Conservation (phyloP, 116 monocot genomes). For the Papilionanthe hybrid region DNA sequence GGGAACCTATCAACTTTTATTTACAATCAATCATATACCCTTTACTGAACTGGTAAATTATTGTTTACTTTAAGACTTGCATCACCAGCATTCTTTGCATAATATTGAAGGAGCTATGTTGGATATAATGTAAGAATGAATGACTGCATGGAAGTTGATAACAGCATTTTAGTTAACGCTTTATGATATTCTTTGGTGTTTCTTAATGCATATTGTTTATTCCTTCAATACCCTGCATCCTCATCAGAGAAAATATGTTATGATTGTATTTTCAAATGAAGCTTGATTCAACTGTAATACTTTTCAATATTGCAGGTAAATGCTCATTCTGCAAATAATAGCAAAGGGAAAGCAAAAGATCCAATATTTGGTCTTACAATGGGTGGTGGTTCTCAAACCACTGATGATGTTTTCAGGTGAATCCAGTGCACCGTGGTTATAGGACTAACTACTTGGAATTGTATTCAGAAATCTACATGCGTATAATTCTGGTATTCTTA, state of each 20-base stretch:
- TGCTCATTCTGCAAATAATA: slow-evolving; percentile 68
- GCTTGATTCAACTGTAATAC: background rate
- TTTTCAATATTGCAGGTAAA: slow-evolving; percentile 44
- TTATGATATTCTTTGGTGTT: background rate
- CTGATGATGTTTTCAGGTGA: slow-evolving; percentile 86
- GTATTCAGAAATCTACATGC: slow-evolving; percentile 15
- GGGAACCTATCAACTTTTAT: background rate
- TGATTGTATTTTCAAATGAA: background rate
- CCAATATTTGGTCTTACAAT: slow-evolving; percentile 92
- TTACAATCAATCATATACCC: background rate
- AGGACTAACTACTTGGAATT: slow-evolving; percentile 27
- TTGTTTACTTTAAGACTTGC: background rate
- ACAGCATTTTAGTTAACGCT: background rate
- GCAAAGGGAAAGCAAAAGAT: slow-evolving; percentile 82
- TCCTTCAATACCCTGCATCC: background rate
- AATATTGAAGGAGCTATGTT: background rate
- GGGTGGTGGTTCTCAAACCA: slow-evolving; percentile 40
- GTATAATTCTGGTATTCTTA: slow-evolving; percentile 29
- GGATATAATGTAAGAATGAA: background rate
- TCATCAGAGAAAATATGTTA: background rate
- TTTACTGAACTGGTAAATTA: background rate
- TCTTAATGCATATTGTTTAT: background rate
- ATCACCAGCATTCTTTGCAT: background rate
- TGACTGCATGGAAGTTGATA: background rate
- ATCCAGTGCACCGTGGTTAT: slow-evolving; percentile 21